Percentiles rank a stretch among this genome's conserved stretches.
Evolutionary conservation across 177 flowering plant species (phyloP).

Genomic region (Vitis hybrid): DNA sequence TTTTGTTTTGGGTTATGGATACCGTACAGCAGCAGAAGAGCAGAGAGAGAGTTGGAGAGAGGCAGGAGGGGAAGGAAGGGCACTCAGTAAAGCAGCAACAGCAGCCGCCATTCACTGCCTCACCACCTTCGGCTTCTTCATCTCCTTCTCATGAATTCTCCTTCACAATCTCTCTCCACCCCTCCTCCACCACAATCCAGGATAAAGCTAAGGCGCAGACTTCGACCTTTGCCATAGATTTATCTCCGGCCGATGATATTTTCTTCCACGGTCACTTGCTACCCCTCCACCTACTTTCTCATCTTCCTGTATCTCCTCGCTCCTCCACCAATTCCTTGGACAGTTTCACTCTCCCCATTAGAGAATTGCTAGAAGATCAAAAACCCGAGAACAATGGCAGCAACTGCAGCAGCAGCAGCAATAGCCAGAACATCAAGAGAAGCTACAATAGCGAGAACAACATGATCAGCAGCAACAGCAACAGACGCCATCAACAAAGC

Average conservation of each 20-base stretch:
- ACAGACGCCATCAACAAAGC: slow-evolving; percentile 4
- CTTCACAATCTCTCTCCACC: slow-evolving; percentile 54
- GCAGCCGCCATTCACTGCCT: slow-evolving; percentile 20
- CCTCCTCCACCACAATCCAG: slow-evolving; percentile 26
- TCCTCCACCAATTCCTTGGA: slow-evolving; percentile 68
- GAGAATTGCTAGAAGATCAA: slow-evolving; percentile 27
- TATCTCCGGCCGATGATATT: slow-evolving; percentile 72
- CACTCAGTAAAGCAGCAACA: slow-evolving; percentile 9
- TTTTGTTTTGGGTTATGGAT: slow-evolving; percentile 23
- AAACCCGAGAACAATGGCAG: slow-evolving; percentile 11
- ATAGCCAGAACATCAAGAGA: slow-evolving; percentile 2
- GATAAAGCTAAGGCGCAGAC: slow-evolving; percentile 28
- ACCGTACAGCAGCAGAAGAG: slow-evolving; percentile 16
- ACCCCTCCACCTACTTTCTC: slow-evolving; percentile 59
- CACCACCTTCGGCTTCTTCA: slow-evolving; percentile 59
- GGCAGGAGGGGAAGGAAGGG: background rate
- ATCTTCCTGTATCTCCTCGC: slow-evolving; percentile 66
- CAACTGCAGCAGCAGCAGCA: slow-evolving; percentile 16
- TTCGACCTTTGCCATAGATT: slow-evolving; percentile 46
- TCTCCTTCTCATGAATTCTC: slow-evolving; percentile 95
- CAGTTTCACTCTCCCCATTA: slow-evolving; percentile 52
- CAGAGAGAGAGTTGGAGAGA: slow-evolving; percentile 12
- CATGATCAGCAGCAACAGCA: background rate
- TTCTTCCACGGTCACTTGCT: slow-evolving; percentile 77
- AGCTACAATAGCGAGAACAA: background rate